Evolutionary conservation across 1,284 basidiomycete species (phyloP), one percentile per base, ranked within the genome.

Genomic region (Puccinia coronata): DNA sequence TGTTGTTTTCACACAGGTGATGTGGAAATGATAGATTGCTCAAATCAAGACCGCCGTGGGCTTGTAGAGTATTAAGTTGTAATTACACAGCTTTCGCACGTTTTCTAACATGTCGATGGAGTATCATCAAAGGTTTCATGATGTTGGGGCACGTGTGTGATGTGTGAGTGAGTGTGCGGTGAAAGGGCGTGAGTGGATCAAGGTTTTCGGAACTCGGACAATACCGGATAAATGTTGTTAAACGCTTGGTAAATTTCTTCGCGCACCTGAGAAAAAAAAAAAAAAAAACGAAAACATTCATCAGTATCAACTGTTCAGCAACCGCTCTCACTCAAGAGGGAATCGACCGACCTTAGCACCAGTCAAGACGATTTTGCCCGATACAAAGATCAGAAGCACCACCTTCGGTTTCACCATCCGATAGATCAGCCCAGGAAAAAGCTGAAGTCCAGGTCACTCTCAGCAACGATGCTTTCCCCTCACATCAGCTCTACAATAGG

Each of bases 391-490:
- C 81, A 99, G 90, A 49, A 99, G 88, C 76, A 99, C 97, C 83
- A 99, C 97, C 88, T 99, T 99, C 18, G 97, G 97, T 88, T 99
- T 98, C 88, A 98, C 93, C 97, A 99, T 99, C 84, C 97, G 93
- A 86, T 99, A 99, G 87, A 99, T 99, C 67, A 99, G 90, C 85
- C 97, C 96, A 82, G 97, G 97, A 91, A 99, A 99, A 80, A 99
- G 89, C 94, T 98, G 83, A 20, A 65, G 20, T 6, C 25, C 55
- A 55, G 41, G 73, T n/a, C n/a, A 5, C 18, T 25, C 41, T 47
- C 82, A 57, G 41, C 83, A 82, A n/a, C n/a, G 82, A 84, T 83
- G 55, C 84, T 43, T 83, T 77, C 85, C 83, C 81, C 84, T 83
- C 12, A 83, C 83, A 31, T 71, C 82, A 83, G 84, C 84, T 67